Evolutionary conservation across 2,329 filamentous ascomycete genomes (phyloP).

Genomic region (Botrytis paeoniae): DNA sequence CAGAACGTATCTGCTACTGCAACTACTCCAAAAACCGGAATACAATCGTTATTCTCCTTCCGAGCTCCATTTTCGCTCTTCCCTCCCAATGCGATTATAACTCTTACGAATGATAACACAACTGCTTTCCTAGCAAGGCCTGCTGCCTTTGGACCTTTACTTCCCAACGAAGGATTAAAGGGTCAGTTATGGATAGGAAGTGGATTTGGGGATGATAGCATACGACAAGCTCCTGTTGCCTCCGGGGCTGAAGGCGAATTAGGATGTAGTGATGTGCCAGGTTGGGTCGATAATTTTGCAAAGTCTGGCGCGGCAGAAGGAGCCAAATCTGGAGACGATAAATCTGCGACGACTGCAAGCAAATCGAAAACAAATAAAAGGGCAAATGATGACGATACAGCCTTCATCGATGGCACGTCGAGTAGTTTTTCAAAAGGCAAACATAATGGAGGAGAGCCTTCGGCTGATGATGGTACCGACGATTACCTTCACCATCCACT

Average conservation of each 20-base stretch:
- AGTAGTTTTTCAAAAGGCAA: conserved; percentile 26
- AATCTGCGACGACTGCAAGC: conserved; percentile 37
- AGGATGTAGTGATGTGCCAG: conserved; percentile 91
- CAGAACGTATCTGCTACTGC: conserved; percentile 26
- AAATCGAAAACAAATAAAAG: conserved; percentile 44
- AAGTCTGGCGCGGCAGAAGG: conserved; percentile 38
- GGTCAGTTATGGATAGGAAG: conserved; percentile 92
- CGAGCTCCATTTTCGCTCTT: conserved; percentile 82
- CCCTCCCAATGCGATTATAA: conserved; percentile 92
- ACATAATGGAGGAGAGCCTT: conserved; percentile 30
- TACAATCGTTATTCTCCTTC: conserved; percentile 65
- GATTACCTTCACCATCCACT: conserved; percentile 68
- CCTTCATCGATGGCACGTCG: conserved; percentile 28
- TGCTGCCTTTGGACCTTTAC: conserved; percentile 82
- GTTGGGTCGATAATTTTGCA: conserved; percentile 67
- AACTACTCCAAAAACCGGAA: conserved; percentile 39
- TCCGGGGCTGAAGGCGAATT: conserved; percentile 72
- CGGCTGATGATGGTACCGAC: conserved; percentile 73
- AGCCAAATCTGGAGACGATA: conserved; percentile 29
- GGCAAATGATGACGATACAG: conserved; percentile 34
- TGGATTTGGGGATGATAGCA: conserved; percentile 78
- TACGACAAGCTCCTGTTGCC: conserved; percentile 54
- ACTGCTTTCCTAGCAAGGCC: conserved; percentile 94
- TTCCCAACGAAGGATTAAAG: conserved; percentile 75
- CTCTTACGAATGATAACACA: conserved; percentile 94